Percentiles rank a stretch among this genome's conserved stretches.
Conservation (phyloP, 352 stramenopile genomes). For the Phytopythium vexans region DNA sequence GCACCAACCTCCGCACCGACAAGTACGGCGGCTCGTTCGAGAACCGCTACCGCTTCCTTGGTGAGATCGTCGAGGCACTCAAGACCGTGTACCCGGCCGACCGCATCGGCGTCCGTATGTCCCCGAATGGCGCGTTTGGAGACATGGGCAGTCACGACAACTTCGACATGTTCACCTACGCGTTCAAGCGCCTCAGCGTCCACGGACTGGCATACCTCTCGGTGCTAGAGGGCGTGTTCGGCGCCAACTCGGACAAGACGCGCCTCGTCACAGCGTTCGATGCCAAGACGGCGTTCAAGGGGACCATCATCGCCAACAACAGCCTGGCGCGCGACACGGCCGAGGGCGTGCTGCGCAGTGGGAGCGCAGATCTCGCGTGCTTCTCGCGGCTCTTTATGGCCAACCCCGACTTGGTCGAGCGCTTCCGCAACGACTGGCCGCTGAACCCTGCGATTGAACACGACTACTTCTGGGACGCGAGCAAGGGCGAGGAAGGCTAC, state of each 20-base stretch:
- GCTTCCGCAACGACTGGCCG: no score
- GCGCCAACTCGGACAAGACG: conserved; percentile 18
- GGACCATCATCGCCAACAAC: conserved; percentile 23
- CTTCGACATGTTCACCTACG: conserved; percentile 34
- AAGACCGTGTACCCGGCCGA: conserved; percentile 23
- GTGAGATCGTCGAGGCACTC: conserved; percentile 58
- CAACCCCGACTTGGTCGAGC: conserved; percentile 56
- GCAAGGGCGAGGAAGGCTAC: conserved; percentile 20
- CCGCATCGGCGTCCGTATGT: conserved; percentile 26
- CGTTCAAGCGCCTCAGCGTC: conserved; percentile 21
- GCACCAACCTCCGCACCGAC: conserved; percentile 71
- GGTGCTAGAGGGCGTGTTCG: conserved; percentile 20
- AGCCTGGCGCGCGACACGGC: conserved; percentile 30
- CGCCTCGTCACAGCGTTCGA: conserved; percentile 20
- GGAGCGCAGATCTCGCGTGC: conserved; percentile 31
- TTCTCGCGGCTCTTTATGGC: conserved; percentile 51
- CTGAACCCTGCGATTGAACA: no score
- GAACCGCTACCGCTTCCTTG: conserved; percentile 66
- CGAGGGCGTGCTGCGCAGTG: conserved; percentile 27
- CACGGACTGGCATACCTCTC: conserved; percentile 20
- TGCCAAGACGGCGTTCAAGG: conserved; percentile 33
- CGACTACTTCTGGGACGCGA: conserved; percentile 14
- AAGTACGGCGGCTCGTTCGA: conserved; percentile 78
- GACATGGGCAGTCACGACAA: conserved; percentile 31
- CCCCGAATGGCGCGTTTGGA: conserved; percentile 23